phyloP scores from a whole-genome alignment of 1,284 basidiomycete genomes.

The Pseudomicrostroma phylloplanum region DNA sequence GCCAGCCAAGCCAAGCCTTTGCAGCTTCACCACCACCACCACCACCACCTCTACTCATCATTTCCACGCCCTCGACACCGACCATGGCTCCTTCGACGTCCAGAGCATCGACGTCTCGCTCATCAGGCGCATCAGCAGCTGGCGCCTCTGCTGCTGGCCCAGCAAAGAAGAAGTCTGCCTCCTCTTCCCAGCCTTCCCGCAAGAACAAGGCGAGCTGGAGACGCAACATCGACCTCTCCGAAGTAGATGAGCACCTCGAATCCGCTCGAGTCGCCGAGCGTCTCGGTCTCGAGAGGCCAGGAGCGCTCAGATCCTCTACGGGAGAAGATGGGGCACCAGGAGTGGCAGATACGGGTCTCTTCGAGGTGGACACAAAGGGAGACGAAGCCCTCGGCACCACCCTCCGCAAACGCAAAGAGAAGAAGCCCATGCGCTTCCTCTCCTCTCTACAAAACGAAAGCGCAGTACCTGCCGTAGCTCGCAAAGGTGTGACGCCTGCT shows the following conservation, averaged over 20 bases:
- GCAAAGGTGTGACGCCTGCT: background rate
- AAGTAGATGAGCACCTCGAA: constrained; percentile 14
- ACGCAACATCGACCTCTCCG: constrained; percentile 58
- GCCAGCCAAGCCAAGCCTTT: background rate
- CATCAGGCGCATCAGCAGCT: background rate
- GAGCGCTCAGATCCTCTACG: background rate
- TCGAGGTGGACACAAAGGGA: constrained; percentile 14
- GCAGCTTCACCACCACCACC: background rate
- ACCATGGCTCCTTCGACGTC: background rate
- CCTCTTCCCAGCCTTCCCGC: constrained; percentile 60
- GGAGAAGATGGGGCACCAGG: background rate
- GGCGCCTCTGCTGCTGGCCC: too few relatives aligned
- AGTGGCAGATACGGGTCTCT: constrained; percentile 8
- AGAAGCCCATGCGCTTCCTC: constrained; percentile 12
- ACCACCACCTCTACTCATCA: background rate
- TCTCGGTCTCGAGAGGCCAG: constrained; percentile 3
- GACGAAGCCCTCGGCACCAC: constrained; percentile 7
- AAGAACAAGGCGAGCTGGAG: constrained; percentile 86
- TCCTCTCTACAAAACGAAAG: constrained; percentile 10
- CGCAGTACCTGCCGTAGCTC: constrained; percentile 8
- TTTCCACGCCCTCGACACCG: background rate
- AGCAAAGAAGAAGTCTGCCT: background rate
- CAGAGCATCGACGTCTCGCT: background rate
- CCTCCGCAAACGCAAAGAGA: background rate
- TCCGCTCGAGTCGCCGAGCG: constrained; percentile 7